Conservation (phyloP, 176 grass and related monocot genomes). For the Guadua angustifolia region DNA sequence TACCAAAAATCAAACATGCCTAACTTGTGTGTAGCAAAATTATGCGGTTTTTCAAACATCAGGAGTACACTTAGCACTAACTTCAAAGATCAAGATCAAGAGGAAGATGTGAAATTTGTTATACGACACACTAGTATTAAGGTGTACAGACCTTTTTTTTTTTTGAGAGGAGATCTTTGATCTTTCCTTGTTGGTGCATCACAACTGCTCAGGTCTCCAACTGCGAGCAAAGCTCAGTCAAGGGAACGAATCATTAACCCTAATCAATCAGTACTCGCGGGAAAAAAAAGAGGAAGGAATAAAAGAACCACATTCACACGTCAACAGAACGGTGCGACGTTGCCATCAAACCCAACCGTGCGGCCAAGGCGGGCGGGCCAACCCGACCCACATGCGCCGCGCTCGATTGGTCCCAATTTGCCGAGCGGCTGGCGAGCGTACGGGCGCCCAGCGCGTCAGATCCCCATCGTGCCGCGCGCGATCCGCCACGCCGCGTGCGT, state of each 20-base stretch:
- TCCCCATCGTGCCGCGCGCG: neutral
- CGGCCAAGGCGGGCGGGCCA: constrained; percentile 22
- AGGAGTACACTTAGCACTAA: too few species aligned
- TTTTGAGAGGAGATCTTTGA: neutral
- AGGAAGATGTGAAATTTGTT: too few species aligned
- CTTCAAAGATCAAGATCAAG: too few species aligned
- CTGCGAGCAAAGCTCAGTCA: neutral
- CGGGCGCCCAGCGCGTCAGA: too few species aligned
- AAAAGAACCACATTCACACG: neutral
- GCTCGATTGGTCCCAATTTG: neutral
- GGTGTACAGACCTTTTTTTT: neutral
- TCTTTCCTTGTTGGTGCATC: neutral
- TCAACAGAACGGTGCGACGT: constrained; percentile 43
- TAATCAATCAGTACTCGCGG: neutral
- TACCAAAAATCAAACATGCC: too few species aligned
- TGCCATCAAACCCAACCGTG: constrained; percentile 56
- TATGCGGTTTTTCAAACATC: too few species aligned
- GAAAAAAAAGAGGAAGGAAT: neutral
- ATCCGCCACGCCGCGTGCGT: neutral
- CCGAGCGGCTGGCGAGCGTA: neutral
- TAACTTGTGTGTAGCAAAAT: too few species aligned
- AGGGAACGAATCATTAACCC: neutral
- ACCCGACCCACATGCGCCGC: neutral
- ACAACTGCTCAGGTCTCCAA: neutral
- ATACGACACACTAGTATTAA: neutral